phyloP scores from a whole-genome alignment of 1,139 yeast genomes.

The Kodamaea anthophila region DNA sequence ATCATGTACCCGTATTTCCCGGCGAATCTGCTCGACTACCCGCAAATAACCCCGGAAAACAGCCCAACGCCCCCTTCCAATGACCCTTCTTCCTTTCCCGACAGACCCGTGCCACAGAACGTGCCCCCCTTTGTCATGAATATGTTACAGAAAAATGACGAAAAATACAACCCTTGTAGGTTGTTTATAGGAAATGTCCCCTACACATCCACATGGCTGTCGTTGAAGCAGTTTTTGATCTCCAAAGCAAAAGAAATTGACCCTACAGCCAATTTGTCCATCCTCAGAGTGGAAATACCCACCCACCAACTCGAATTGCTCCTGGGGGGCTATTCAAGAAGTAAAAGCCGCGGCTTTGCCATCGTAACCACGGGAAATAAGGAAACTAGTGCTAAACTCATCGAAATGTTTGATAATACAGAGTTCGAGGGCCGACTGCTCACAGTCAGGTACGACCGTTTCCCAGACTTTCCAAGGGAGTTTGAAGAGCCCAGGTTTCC shows the following conservation, averaged over 20 bases:
- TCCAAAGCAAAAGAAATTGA: conserved; percentile 17
- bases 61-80: no score
- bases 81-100: no score
- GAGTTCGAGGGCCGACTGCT: conserved; percentile 54
- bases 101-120: no score
- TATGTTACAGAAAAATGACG: conserved; percentile 15
- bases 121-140: conserved; percentile 30
- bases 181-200: conserved; percentile 56
- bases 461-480: conserved; percentile 40
- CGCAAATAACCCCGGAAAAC: no score
- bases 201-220: conserved; percentile 50
- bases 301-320: conserved; percentile 19
- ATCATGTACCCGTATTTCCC: no score
- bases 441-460: conserved; percentile 54
- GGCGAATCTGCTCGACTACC: no score
- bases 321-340: conserved; percentile 2
- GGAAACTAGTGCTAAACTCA: conserved; percentile 46
- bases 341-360: conserved; percentile 54
- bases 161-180: conserved; percentile 25
- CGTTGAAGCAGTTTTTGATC: conserved; percentile 44
- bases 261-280: conserved; percentile 26
- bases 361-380: conserved; percentile 50
- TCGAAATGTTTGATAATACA: conserved; percentile 42
- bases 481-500: no score
- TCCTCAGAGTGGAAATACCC: conserved; percentile 53